Evolutionary conservation across 2,329 filamentous ascomycete genomes (phyloP).

Genomic region (Aureobasidium pullulans): DNA sequence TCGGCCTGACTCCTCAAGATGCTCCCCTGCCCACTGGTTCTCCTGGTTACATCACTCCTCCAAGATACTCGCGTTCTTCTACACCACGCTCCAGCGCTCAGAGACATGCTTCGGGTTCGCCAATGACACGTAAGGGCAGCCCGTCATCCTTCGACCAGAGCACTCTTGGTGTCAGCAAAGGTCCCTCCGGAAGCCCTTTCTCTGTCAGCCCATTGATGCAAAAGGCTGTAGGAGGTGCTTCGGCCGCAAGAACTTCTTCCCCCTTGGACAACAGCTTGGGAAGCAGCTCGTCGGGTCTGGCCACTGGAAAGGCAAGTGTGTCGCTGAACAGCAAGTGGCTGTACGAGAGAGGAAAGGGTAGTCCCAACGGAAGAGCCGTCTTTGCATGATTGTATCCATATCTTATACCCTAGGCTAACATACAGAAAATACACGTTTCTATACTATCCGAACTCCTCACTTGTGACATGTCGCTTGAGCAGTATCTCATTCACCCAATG

Average conservation of each 20-base stretch:
- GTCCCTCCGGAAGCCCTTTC: slow-evolving; percentile 16
- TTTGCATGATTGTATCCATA: slow-evolving; percentile 10
- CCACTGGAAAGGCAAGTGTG: slow-evolving; percentile 61
- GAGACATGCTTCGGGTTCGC: slow-evolving; percentile 24
- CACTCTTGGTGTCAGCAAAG: slow-evolving; percentile 4
- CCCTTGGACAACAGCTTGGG: slow-evolving; percentile 11
- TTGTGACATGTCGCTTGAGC: no score
- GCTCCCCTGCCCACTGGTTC: slow-evolving; percentile 59
- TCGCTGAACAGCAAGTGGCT: slow-evolving; percentile 89
- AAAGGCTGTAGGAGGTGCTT: slow-evolving; percentile 52
- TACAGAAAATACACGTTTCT: no score
- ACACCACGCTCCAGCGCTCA: slow-evolving; percentile 47
- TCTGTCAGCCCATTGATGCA: slow-evolving; percentile 54
- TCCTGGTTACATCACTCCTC: slow-evolving; percentile 69
- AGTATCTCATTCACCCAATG: no score
- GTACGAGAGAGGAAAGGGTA: slow-evolving; percentile 69
- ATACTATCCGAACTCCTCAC: no score
- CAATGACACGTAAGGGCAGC: slow-evolving; percentile 30
- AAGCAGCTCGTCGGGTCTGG: slow-evolving; percentile 51
- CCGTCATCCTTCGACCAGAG: slow-evolving; percentile 16
- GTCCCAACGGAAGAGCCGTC: slow-evolving; percentile 32
- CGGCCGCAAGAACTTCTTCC: slow-evolving; percentile 49
- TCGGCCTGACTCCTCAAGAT: slow-evolving; percentile 66
- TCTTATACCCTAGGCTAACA: not conserved
- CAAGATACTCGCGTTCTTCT: slow-evolving; percentile 72